A percentile compares a stretch with the other conserved stretches of the same genome.
These are phyloP conservation scores for Senecio squalidus DNA, from an alignment of 140 eudicot genomes.

Conservation along the genomic window DNA sequence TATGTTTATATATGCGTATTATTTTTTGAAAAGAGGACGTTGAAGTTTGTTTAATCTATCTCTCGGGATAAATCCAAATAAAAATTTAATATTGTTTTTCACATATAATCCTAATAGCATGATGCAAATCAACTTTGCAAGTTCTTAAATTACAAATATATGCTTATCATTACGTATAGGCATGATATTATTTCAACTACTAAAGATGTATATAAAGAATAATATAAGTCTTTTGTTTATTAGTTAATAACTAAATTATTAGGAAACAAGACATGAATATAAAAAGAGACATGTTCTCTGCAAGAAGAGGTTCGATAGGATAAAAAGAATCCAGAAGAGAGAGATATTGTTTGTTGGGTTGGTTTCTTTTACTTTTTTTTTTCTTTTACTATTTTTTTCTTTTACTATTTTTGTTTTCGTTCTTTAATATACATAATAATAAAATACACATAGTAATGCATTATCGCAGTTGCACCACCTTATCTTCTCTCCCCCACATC, in stretches of 20 bases:
- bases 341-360: constrained; percentile 58
- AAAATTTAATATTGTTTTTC: too few relatives aligned
- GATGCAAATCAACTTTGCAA: too few relatives aligned
- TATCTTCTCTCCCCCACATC: constrained; percentile 67
- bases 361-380: constrained; percentile 25
- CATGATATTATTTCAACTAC: background rate
- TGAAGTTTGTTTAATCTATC: too few relatives aligned
- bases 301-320: constrained; percentile 81
- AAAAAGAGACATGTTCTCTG: constrained; percentile 81
- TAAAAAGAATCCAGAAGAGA: constrained; percentile 64
- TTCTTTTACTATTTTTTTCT: constrained; percentile 17
- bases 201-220: background rate
- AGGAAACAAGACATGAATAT: constrained; percentile 42
- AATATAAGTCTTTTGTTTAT: background rate
- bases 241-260: background rate
- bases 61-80: too few relatives aligned
- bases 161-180: background rate
- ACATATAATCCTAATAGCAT: too few relatives aligned
- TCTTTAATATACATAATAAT: background rate
- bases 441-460: constrained; percentile 23
- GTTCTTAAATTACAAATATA: too few relatives aligned
- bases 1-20: too few relatives aligned
- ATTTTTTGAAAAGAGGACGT: too few relatives aligned
- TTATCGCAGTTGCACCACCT: constrained; percentile 66
- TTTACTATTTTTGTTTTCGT: background rate